A percentile compares a stretch with the other conserved stretches of the same genome.
Evolutionary conservation across 2,329 filamentous ascomycete genomes (phyloP).

Genomic region (Salinomyces thailandicus): DNA sequence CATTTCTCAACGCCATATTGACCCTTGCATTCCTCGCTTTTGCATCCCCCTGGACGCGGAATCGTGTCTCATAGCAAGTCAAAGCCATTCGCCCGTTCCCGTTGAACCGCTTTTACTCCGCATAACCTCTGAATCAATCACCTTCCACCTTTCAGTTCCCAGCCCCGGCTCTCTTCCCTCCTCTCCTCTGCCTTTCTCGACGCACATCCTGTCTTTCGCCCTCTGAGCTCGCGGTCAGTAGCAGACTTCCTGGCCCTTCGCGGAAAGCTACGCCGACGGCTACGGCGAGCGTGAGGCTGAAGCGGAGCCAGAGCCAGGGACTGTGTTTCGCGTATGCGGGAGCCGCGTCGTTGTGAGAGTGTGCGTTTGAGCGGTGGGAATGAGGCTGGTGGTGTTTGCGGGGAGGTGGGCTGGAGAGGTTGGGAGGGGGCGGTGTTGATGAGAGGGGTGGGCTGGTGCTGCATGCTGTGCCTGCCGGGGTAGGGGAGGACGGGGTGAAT

Average conservation of each 20-base stretch:
- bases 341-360: neutral
- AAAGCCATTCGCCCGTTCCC: no score
- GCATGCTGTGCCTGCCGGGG: no score
- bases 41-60: no score
- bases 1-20: no score
- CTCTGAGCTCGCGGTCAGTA: no score
- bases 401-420: slow-evolving; percentile 1
- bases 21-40: no score
- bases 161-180: no score
- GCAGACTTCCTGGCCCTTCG: slow-evolving; percentile 34
- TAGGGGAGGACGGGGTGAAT: no score
- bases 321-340: slow-evolving; percentile 14
- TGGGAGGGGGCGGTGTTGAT: slow-evolving; percentile 1
- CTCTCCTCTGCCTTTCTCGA: no score
- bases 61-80: no score
- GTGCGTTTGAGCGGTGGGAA: neutral
- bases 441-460: slow-evolving; percentile 10
- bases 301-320: slow-evolving; percentile 37
- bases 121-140: neutral
- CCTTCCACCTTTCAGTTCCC: neutral
- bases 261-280: slow-evolving; percentile 40
- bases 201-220: no score
- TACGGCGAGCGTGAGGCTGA: slow-evolving; percentile 37
- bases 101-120: no score
- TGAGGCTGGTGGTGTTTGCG: slow-evolving; percentile 1